A percentile compares a stretch with the other conserved stretches of the same genome.
phyloP scores from a whole-genome alignment of 1,139 yeast genomes.

The Debaryomyces sp. region DNA sequence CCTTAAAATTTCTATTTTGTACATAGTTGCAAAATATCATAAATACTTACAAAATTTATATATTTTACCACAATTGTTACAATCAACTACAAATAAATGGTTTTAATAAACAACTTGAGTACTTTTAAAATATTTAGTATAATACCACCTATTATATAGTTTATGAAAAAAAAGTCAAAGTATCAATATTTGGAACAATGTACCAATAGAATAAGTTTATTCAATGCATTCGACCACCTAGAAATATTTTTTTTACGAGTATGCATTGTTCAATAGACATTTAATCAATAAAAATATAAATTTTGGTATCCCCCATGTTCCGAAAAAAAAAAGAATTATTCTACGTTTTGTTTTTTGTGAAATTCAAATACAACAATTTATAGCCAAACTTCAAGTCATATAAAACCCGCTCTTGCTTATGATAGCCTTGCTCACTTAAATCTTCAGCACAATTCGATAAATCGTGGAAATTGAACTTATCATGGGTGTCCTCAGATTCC shows the following conservation, averaged over 20 bases:
- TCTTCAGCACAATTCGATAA: constrained; percentile 35
- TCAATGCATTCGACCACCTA: constrained; percentile 9
- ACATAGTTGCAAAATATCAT: no score
- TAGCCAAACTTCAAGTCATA: constrained; percentile 64
- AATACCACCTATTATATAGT: neutral
- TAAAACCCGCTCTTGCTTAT: constrained; percentile 65
- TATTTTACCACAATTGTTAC: neutral
- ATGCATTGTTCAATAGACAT: neutral
- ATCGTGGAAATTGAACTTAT: constrained; percentile 23
- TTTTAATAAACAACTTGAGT: neutral
- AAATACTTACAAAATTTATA: neutral
- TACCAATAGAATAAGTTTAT: constrained; percentile 4
- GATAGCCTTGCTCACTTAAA: constrained; percentile 54
- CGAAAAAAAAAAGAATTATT: neutral
- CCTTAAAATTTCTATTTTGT: no score
- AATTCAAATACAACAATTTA: constrained; percentile 51
- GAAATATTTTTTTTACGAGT: neutral
- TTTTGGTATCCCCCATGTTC: constrained; percentile 16
- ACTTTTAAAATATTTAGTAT: neutral
- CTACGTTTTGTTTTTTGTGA: constrained; percentile 25
- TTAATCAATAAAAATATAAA: neutral
- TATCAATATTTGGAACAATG: constrained; percentile 1
- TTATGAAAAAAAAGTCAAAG: neutral
- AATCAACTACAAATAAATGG: neutral
- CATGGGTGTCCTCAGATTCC: constrained; percentile 18